phyloP scores from a whole-genome alignment of 768 basidiomycete species.

The Trametes meyenii region DNA sequence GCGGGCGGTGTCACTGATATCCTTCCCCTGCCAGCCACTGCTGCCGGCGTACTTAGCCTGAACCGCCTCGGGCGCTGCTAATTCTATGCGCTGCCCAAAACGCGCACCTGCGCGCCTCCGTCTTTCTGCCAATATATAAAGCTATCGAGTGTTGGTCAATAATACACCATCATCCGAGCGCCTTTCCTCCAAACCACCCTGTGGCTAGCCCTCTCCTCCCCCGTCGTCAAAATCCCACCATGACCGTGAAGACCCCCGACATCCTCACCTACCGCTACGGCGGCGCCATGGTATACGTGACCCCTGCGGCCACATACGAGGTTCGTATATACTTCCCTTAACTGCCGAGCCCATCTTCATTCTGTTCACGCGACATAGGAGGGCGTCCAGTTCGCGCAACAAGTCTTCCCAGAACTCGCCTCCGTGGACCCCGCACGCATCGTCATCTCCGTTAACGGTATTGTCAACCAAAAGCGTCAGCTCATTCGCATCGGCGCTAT shows the following conservation, averaged over 20 bases:
- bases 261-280: constrained; percentile 34
- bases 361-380: constrained; percentile 13
- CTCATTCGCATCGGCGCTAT: constrained; percentile 29
- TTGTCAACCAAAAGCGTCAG: constrained; percentile 17
- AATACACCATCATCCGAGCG: background rate
- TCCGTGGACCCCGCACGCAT: constrained; percentile 25
- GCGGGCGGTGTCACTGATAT: too few relatives aligned
- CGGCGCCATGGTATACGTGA: constrained; percentile 34
- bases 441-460: constrained; percentile 29
- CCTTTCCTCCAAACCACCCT: background rate
- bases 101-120: background rate
- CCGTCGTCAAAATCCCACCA: background rate
- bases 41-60: too few relatives aligned
- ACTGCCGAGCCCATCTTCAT: background rate
- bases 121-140: background rate
- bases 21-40: too few relatives aligned
- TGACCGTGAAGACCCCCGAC: background rate
- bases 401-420: constrained; percentile 28
- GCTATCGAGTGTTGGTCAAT: background rate
- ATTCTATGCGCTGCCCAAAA: too few relatives aligned
- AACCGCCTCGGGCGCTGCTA: too few relatives aligned
- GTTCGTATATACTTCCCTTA: constrained; percentile 7
- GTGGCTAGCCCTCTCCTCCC: too few relatives aligned
- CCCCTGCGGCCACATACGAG: constrained; percentile 27
- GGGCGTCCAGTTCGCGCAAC: constrained; percentile 25